Conservation (phyloP, 2,329 filamentous ascomycete species). For the Epichloe scottii region DNA sequence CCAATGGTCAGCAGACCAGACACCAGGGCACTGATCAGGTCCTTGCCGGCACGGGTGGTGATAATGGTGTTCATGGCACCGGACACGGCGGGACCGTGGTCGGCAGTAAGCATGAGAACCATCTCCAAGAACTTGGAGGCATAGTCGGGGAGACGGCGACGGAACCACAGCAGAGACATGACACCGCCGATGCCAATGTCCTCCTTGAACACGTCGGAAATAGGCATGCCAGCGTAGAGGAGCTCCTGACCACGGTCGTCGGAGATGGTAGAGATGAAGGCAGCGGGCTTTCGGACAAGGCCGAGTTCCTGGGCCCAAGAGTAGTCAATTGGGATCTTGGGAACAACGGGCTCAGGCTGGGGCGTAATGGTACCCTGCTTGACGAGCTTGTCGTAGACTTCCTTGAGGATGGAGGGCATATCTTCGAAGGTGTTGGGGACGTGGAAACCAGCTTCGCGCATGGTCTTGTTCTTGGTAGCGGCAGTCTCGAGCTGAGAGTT, state of each 20-base stretch:
- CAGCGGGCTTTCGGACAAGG: conserved; percentile 97
- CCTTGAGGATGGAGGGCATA: conserved; percentile 61
- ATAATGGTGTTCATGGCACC: conserved; percentile 99
- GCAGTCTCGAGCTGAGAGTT: conserved; percentile 99
- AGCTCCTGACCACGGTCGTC: conserved; percentile 99
- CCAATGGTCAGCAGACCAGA: conserved; percentile 96
- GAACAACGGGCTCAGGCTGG: conserved; percentile 76
- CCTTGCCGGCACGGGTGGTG: conserved; percentile 97
- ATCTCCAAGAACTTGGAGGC: conserved; percentile 99
- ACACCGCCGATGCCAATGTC: conserved; percentile 99
- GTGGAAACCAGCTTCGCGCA: conserved; percentile 88
- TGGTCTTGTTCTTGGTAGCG: conserved; percentile 89
- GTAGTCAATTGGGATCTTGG: conserved; percentile 99
- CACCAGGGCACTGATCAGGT: conserved; percentile 89
- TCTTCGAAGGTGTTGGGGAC: conserved; percentile 97
- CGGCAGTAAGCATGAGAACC: conserved; percentile 99
- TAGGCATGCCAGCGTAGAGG: conserved; percentile 97
- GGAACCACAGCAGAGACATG: conserved; percentile 99
- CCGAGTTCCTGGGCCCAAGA: conserved; percentile 98
- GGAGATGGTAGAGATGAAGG: conserved; percentile 99
- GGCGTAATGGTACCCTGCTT: conserved; percentile 75
- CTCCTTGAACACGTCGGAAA: conserved; percentile 98
- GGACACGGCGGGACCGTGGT: conserved; percentile 96
- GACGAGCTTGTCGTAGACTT: conserved; percentile 83
- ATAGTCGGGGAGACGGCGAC: conserved; percentile 86